Conservation (phyloP, 352 stramenopile genomes). For the Pythium dissotocum region DNA sequence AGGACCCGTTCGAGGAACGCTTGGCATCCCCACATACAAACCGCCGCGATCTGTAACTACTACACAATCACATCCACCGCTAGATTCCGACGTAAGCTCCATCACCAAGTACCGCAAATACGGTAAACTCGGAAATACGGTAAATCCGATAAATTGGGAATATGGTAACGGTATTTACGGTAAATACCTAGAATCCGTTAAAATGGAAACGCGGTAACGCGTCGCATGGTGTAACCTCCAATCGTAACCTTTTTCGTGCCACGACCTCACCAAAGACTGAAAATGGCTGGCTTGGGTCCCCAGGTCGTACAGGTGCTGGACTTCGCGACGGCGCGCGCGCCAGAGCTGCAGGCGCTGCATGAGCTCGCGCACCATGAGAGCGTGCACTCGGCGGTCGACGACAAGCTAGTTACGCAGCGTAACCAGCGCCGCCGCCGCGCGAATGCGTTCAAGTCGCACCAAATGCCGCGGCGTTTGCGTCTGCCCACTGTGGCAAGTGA, state of each 20-base stretch:
- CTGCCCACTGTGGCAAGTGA: background rate
- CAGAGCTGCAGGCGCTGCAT: constrained; percentile 74
- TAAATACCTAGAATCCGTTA: no score
- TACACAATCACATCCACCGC: background rate
- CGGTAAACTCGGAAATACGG: no score
- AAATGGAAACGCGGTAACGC: background rate
- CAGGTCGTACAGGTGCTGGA: constrained; percentile 80
- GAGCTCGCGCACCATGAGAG: constrained; percentile 45
- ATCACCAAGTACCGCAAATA: no score
- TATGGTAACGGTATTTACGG: background rate
- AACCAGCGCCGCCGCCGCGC: constrained; percentile 71
- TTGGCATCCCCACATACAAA: constrained; percentile 5
- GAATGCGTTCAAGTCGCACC: constrained; percentile 79
- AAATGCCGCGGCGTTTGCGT: constrained; percentile 62
- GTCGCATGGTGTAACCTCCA: constrained; percentile 8
- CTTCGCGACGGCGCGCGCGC: constrained; percentile 65
- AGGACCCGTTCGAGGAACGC: constrained; percentile 12
- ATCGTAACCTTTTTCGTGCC: background rate
- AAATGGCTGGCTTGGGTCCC: constrained; percentile 47
- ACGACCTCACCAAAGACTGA: background rate
- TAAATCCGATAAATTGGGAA: no score
- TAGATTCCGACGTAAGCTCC: background rate
- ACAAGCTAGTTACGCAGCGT: constrained; percentile 51
- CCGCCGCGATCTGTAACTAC: constrained; percentile 8
- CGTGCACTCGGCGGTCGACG: constrained; percentile 29